Percentiles rank a stretch among this genome's conserved stretches.
Evolutionary conservation across 108 stramenopile genomes (phyloP).

Genomic region (Conticribra weissflogii): DNA sequence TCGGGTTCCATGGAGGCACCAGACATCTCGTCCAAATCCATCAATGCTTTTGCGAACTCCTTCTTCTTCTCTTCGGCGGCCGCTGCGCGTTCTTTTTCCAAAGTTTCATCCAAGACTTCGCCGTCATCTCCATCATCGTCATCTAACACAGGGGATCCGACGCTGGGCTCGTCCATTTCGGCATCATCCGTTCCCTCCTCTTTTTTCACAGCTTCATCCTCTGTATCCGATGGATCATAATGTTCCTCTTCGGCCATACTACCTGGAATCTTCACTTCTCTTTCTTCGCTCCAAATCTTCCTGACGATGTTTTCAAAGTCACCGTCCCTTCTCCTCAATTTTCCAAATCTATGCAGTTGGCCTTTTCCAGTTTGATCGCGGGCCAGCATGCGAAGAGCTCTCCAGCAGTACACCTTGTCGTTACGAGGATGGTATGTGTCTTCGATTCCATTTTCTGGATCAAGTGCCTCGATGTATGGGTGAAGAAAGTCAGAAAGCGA

Average conservation of each 20-base stretch:
- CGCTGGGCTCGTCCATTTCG: slow-evolving; percentile 45
- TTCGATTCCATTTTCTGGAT: slow-evolving; percentile 86
- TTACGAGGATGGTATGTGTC: slow-evolving; percentile 84
- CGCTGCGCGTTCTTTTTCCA: background rate
- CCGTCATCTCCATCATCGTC: slow-evolving; percentile 4
- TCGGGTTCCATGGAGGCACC: slow-evolving; percentile 10
- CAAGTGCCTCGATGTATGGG: slow-evolving; percentile 77
- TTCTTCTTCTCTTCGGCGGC: slow-evolving; percentile 1
- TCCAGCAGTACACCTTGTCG: slow-evolving; percentile 76
- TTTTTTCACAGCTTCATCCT: slow-evolving; percentile 7
- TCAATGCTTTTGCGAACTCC: slow-evolving; percentile 41
- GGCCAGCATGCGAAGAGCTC: slow-evolving; percentile 72
- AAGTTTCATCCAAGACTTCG: background rate
- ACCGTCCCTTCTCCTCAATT: slow-evolving; percentile 48
- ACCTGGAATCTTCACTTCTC: slow-evolving; percentile 67
- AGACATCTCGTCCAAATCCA: slow-evolving; percentile 45
- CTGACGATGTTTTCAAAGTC: slow-evolving; percentile 76
- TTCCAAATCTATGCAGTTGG: slow-evolving; percentile 30
- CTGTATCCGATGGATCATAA: too few relatives aligned
- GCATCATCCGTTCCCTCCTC: slow-evolving; percentile 1
- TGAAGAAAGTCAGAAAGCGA: slow-evolving; percentile 62
- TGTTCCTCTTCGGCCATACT: background rate
- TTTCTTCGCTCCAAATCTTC: slow-evolving; percentile 59
- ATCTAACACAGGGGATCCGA: slow-evolving; percentile 33
- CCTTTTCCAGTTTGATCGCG: slow-evolving; percentile 50